Base-by-base conservation (phyloP, 345 rosid genomes). In the Xanthoceras sorbifolium region DNA sequence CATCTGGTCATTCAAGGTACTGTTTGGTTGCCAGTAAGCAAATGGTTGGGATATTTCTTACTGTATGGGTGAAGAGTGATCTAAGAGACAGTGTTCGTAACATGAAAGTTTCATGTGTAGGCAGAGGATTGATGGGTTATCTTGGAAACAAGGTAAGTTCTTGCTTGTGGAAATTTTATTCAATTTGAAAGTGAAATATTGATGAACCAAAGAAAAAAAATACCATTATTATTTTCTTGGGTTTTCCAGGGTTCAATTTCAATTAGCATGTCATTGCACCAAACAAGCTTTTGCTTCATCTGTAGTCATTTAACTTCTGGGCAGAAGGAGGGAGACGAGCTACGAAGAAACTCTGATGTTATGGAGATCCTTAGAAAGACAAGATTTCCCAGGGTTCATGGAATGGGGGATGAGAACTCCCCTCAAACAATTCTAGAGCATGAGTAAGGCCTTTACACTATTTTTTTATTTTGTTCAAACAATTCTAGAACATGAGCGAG, bases 51-150 rank as follows among this genome's bases (percentile, higher is more conserved):
- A 91, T 94, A 72, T 97, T 92, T 86, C 85, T 97, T 34, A 91
- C 96, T 1, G 90, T 97, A 17, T 94, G 99, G 99, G 96, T 94
- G 44, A 94, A 88, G 87, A 90, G 88, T 69, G 94, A 92, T 69
- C 86, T 97, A 34, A 82, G 94, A 70, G 97, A 94, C 69, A 59
- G 80, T 77, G 90, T 97, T 44, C 77, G 82, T 77, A 91, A 91
- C 85, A 80, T 97, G 87, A 97, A 94, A 82, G 97, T 97, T 55
- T 97, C 97, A 22, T 92, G 98, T 84, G 97, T 97, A 11, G 99
- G 99, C 52, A 90, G 99, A 94, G 99, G 99, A 82, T 84, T 97
- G 86, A 97, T 97, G 98, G 99, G 98, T 73, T 97, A 94, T 84
- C 97, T 97, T 23, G 97, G 99, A 59, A 97, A 97, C 90, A 97